Evolutionary conservation across 306 rosid species (phyloP).

Genomic region (Glycyrrhiza uralensis): DNA sequence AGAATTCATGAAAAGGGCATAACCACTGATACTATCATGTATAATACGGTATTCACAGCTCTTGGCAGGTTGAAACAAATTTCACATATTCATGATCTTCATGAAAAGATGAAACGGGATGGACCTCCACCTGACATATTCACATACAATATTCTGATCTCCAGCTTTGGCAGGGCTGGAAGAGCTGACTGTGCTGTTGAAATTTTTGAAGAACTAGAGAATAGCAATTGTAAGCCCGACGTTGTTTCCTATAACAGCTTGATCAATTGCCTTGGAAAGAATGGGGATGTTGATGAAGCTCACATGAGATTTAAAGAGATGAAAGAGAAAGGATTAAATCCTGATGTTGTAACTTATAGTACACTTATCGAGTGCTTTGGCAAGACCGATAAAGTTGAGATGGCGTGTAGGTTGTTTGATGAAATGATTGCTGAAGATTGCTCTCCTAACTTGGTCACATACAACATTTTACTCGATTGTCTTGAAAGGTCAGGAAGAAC

Average conservation of each 20-base stretch:
- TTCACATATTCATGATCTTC: slow-evolving; percentile 63
- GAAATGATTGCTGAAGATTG: slow-evolving; percentile 80
- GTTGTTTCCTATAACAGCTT: slow-evolving; percentile 74
- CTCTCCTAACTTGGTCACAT: slow-evolving; percentile 79
- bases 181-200: slow-evolving; percentile 61
- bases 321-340: slow-evolving; percentile 80
- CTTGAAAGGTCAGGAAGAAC: slow-evolving; percentile 87
- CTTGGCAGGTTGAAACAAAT: slow-evolving; percentile 75
- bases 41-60: slow-evolving; percentile 69
- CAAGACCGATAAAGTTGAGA: slow-evolving; percentile 82
- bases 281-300: slow-evolving; percentile 92
- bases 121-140: slow-evolving; percentile 79
- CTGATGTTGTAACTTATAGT: slow-evolving; percentile 93
- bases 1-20: slow-evolving; percentile 82
- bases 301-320: slow-evolving; percentile 94
- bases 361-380: slow-evolving; percentile 96
- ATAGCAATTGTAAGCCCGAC: slow-evolving; percentile 63
- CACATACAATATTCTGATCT: slow-evolving; percentile 81
- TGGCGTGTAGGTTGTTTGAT: slow-evolving; percentile 78
- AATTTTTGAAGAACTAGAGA: slow-evolving; percentile 81
- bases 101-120: slow-evolving; percentile 72
- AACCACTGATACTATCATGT: slow-evolving; percentile 69
- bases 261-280: slow-evolving; percentile 95
- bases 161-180: slow-evolving; percentile 82
- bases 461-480: slow-evolving; percentile 88